Evolutionary conservation across 2,329 filamentous ascomycete genomes (phyloP).

Genomic region (Trichoderma sp.): DNA sequence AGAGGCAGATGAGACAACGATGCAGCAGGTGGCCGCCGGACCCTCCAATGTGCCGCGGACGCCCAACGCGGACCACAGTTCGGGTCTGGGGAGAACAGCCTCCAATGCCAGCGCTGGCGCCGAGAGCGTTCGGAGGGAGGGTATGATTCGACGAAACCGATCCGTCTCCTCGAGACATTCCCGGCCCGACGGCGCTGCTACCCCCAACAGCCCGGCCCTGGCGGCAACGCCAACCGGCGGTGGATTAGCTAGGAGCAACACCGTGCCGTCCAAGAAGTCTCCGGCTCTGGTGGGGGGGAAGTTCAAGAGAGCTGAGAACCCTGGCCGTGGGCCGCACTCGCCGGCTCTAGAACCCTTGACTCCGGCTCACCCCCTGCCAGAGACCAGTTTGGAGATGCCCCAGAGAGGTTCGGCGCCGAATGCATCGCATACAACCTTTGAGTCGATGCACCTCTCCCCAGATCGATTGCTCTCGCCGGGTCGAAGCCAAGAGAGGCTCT

Average conservation of each 20-base stretch:
- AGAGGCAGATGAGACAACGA: conserved; percentile 84
- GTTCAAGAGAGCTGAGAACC: conserved; percentile 54
- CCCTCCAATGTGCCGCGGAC: conserved; percentile 55
- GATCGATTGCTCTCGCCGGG: conserved; percentile 41
- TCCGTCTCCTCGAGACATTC: conserved; percentile 92
- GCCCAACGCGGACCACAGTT: conserved; percentile 54
- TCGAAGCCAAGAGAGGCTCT: conserved; percentile 54
- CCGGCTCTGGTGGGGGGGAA: conserved; percentile 68
- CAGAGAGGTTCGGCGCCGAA: conserved; percentile 34
- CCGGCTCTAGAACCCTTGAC: conserved; percentile 46
- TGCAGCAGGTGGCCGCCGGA: conserved; percentile 68
- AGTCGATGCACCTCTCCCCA: conserved; percentile 35
- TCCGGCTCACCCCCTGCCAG: conserved; percentile 36
- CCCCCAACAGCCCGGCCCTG: conserved; percentile 65
- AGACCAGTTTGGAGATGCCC: conserved; percentile 29
- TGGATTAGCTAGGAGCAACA: conserved; percentile 73
- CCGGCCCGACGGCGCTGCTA: conserved; percentile 70
- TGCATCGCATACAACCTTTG: conserved; percentile 37
- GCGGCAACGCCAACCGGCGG: conserved; percentile 59
- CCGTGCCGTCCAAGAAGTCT: conserved; percentile 86
- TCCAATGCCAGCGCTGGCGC: conserved; percentile 89
- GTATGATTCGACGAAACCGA: conserved; percentile 79
- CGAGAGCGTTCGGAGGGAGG: conserved; percentile 81
- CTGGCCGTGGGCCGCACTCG: conserved; percentile 34
- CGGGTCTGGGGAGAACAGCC: conserved; percentile 62